Percentiles rank a stretch among this genome's conserved stretches.
phyloP scores from a whole-genome alignment of 176 grass and related monocot genomes.

The Raddia guianensis region DNA sequence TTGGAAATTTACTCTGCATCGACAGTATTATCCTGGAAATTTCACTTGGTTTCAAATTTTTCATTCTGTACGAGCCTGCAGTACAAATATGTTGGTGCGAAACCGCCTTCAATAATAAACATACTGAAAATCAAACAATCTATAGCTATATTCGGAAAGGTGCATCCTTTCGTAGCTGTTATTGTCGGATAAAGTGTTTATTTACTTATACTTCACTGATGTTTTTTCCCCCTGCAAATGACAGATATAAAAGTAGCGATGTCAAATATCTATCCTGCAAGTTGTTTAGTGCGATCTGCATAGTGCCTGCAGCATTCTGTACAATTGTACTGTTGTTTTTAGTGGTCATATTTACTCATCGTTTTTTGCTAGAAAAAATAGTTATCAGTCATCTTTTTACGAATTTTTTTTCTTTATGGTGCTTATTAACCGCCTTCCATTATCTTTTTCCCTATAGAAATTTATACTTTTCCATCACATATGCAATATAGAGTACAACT shows the following conservation, averaged over 20 bases:
- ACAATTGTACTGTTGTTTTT: neutral
- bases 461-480: neutral
- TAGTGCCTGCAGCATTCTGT: slow-evolving; percentile 4
- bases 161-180: neutral
- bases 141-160: neutral
- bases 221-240: neutral
- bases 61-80: neutral
- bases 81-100: neutral
- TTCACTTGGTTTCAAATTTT: neutral
- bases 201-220: neutral
- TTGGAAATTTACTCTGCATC: neutral
- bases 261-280: slow-evolving; percentile 16
- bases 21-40: neutral
- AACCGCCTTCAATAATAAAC: neutral
- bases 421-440: slow-evolving; percentile 3
- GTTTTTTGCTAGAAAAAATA: neutral
- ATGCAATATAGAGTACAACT: neutral
- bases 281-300: slow-evolving; percentile 49
- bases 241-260: neutral
- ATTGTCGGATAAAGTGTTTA: slow-evolving; percentile 4
- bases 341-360: slow-evolving; percentile 19
- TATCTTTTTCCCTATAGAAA: neutral
- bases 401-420: neutral
- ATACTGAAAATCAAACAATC: neutral
- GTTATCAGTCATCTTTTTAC: slow-evolving; percentile 2